Base-by-base conservation (phyloP, 805 yeast genomes). In the Candida dajiaensis region DNA sequence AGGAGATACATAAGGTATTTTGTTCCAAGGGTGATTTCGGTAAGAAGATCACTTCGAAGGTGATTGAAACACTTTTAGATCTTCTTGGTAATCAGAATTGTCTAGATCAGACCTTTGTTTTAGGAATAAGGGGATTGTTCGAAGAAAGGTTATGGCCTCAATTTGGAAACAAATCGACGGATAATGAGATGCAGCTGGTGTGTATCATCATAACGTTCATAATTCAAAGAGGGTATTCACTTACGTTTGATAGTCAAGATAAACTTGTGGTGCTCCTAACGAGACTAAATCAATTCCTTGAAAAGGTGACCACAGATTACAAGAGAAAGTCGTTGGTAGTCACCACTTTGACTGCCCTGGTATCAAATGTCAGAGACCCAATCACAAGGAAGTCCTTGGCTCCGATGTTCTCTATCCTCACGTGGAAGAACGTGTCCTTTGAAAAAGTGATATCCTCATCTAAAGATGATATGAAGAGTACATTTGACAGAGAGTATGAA, bases 401-500 rank as follows among this genome's bases (percentile, higher is more conserved):
- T 3, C 57, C 58, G 6, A 26, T 57, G 20, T 55, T 50, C n/a
- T 56, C 62, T 6, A 47, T 55, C 3, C 23, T 46, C 4, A 26
- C 47, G 0, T 56, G 59, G 60, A 40, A 38, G 21, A 45, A 41
- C 9, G 15, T 33, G 12, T 33, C 36, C n/a, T 16, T 33, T 33
- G 36, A 33, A 4, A 12, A 33, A 9, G 11, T 33, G 4, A 3
- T 20, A 7, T 16, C 20, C 4, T 4, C 20, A 3, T n/a, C 36
- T 5, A 33, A 33, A 10, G 25, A 35, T 21, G 42, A 45, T 3
- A 22, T 47, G 15, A 41, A 45, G 15, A 33, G 38, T 2, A 20
- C 16, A 3, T 55, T 43, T 39, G 23, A 44, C 1, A 15, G 5
- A 1, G 50, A 49, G 7, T 18, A 26, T 22, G 28, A 36, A 20